Evolutionary conservation across 2,329 filamentous ascomycete species (phyloP).

Genomic region (Venturia effusa): DNA sequence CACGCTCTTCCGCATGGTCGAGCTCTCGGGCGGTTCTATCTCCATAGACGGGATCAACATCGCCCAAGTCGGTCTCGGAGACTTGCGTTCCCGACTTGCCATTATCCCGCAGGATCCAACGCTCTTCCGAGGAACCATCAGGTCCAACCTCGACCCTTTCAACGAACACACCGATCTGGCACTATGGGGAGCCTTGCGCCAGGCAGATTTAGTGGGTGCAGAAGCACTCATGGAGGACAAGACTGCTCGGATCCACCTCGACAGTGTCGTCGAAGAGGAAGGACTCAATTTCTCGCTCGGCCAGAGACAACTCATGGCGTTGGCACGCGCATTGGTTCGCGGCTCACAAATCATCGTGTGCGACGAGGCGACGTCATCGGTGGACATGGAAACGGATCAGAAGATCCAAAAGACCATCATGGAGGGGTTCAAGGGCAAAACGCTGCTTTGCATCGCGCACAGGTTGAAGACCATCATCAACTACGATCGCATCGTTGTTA

Average conservation of each 20-base stretch:
- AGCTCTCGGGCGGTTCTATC: slow-evolving; percentile 37
- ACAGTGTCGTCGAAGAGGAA: slow-evolving; percentile 81
- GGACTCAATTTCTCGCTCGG: slow-evolving; percentile 93
- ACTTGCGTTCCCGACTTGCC: slow-evolving; percentile 63
- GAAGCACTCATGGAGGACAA: slow-evolving; percentile 37
- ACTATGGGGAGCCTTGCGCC: slow-evolving; percentile 66
- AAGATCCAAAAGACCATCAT: slow-evolving; percentile 90
- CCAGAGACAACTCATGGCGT: slow-evolving; percentile 88
- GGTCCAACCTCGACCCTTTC: slow-evolving; percentile 73
- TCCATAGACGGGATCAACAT: slow-evolving; percentile 47
- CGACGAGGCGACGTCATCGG: slow-evolving; percentile 86
- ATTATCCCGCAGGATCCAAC: slow-evolving; percentile 83
- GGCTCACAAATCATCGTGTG: slow-evolving; percentile 87
- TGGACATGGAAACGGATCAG: slow-evolving; percentile 94
- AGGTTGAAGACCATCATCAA: slow-evolving; percentile 82
- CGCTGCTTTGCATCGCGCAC: slow-evolving; percentile 86
- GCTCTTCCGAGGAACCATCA: slow-evolving; percentile 69
- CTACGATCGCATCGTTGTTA: slow-evolving; percentile 93
- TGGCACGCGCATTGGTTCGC: slow-evolving; percentile 81
- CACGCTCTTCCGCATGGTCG: slow-evolving; percentile 61
- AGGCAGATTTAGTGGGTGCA: slow-evolving; percentile 56
- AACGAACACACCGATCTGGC: slow-evolving; percentile 65
- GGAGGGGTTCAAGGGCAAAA: slow-evolving; percentile 73
- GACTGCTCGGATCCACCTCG: slow-evolving; percentile 62
- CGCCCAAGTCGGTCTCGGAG: slow-evolving; percentile 60